Base-by-base conservation (phyloP, 1,284 basidiomycete genomes). In the Ustilago curta region DNA sequence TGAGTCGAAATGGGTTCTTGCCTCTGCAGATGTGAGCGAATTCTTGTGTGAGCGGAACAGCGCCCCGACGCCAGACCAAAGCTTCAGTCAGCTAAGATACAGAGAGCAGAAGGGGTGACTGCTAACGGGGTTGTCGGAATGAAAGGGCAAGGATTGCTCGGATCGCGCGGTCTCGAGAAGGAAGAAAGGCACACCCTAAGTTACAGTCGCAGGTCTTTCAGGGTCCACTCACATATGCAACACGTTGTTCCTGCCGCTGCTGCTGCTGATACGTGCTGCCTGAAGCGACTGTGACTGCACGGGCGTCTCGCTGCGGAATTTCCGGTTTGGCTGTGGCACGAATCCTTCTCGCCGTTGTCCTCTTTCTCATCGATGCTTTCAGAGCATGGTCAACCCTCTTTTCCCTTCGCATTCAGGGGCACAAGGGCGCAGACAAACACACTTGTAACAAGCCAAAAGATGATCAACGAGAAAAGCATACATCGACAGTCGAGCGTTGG, bases 181-280 rank as follows among this genome's bases (percentile, higher is more conserved):
- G 35, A 49, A 35, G 32, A 11, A 23, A 23, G 6, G 11, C 21
- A 18, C 5, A 19, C n/a, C n/a, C n/a, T n/a, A n/a, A n/a, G n/a
- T n/a, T n/a, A n/a, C n/a, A 25, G 32, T 51, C 37, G n/a, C 35
- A 48, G 32, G 48, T 32, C 35, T 37, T 25, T 51, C 50, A 51
- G 50, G 50, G 50, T 51, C 50, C 50, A 51, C 8, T n/a, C n/a
- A 9, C 12, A 4, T 19, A 25, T 25, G 43, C 27, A 25, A 47
- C 27, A 18, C 47, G 7, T 27, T n/a, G 16, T 23, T 50, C n/a
- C n/a, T 12, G 35, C 35, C 11, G 31, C 31, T 32, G 31, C 31
- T 32, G 27, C 27, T 49, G n/a, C 27, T 32, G n/a, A n/a, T n/a
- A n/a, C n/a, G n/a, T n/a, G 48, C 48, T 50, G 48, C 48, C 25